Evolutionary conservation across 306 rosid genomes (phyloP).

Genomic region (Inga laurina): DNA sequence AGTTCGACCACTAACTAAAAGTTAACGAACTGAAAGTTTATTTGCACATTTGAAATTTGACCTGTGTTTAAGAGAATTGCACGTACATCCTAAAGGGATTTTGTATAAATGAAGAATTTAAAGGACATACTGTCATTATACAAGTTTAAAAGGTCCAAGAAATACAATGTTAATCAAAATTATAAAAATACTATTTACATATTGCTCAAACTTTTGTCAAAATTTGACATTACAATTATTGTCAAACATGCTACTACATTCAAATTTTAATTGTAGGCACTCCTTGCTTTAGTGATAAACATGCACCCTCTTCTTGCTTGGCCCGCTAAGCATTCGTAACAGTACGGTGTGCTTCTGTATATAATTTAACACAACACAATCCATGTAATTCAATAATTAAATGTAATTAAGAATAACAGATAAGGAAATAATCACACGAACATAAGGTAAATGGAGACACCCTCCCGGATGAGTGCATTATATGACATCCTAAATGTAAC

Average conservation of each 20-base stretch:
- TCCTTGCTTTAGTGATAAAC: neutral
- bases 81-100: too few species aligned
- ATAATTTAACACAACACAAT: neutral
- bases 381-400: neutral
- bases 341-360: neutral
- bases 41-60: neutral
- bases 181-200: neutral
- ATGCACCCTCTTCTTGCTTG: neutral
- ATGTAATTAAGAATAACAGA: neutral
- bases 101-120: neutral
- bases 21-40: too few species aligned
- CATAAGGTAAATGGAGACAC: too few species aligned
- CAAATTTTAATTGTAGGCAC: neutral
- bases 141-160: neutral
- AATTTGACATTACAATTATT: neutral
- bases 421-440: neutral
- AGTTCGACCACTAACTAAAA: neutral
- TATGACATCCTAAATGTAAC: neutral
- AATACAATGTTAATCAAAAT: neutral
- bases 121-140: neutral
- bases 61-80: neutral
- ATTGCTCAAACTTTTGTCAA: neutral
- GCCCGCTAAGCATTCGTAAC: neutral
- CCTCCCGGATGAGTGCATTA: too few species aligned
- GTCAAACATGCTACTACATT: neutral